These are phyloP conservation scores for Leptographium wingfieldii DNA, from an alignment of 2,329 filamentous ascomycete genomes.

Conservation along the genomic window DNA sequence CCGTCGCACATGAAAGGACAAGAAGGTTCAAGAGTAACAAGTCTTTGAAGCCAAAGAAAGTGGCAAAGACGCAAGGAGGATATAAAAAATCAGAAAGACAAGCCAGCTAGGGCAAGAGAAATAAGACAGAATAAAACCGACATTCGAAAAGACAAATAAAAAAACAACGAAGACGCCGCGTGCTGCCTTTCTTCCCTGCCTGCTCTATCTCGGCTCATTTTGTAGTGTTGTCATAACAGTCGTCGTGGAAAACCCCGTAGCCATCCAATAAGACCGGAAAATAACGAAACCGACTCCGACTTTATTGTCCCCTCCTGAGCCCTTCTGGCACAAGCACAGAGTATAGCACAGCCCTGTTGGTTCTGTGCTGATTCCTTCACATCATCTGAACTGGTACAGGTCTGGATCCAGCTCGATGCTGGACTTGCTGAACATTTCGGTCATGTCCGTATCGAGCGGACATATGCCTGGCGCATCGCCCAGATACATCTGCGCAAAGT, in stretches of 20 bases:
- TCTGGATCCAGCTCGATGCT: conserved; percentile 35
- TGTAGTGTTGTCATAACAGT: neutral
- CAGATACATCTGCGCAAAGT: conserved; percentile 9
- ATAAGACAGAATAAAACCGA: neutral
- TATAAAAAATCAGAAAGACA: neutral
- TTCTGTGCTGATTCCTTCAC: neutral
- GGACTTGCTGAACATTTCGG: conserved; percentile 37
- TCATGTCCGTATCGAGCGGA: conserved; percentile 22
- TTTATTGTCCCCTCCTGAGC: conserved; percentile 19
- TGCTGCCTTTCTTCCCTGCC: neutral
- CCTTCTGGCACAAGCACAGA: neutral
- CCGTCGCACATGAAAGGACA: neutral
- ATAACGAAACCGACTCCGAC: neutral
- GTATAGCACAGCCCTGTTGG: neutral
- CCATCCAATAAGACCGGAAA: neutral
- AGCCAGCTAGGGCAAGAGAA: neutral
- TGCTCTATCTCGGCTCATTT: neutral
- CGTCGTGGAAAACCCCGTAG: neutral
- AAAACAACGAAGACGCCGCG: neutral
- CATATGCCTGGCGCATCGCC: conserved; percentile 26
- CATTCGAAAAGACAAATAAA: neutral
- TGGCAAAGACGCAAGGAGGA: neutral
- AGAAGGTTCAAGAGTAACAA: neutral
- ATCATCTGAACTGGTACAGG: conserved; percentile 19
- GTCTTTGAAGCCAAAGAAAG: neutral